Conservation (phyloP, 176 grass and related monocot species). For the Dactylis glomerata region DNA sequence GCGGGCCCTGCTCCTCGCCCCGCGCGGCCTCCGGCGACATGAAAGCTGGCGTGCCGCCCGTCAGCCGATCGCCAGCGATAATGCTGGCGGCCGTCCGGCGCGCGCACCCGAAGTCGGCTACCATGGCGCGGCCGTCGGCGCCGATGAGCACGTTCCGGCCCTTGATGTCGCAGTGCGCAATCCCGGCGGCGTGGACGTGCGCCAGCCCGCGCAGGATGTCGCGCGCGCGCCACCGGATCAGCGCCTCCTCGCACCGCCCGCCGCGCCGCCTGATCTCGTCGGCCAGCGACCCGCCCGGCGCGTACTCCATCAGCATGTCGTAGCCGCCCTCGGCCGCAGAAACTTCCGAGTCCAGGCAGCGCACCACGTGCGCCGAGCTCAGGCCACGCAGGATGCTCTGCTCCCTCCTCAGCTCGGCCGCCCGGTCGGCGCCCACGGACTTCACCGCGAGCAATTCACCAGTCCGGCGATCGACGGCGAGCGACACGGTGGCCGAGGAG, state of each 20-base stretch:
- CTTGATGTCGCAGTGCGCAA: conserved; percentile 20
- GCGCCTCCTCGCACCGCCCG: conserved; percentile 27
- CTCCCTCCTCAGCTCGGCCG: conserved; percentile 27
- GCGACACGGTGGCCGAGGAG: conserved; percentile 38
- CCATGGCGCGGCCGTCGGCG: too few species aligned
- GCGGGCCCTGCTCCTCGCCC: conserved; percentile 37
- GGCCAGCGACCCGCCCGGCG: conserved; percentile 44
- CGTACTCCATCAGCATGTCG: conserved; percentile 55
- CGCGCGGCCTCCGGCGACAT: conserved; percentile 54
- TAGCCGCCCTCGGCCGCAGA: background rate
- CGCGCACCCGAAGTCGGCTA: conserved; percentile 50
- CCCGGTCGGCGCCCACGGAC: conserved; percentile 19
- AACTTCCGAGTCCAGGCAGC: conserved; percentile 5
- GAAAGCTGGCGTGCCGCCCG: conserved; percentile 35
- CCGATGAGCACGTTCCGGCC: too few species aligned
- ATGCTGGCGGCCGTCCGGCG: background rate
- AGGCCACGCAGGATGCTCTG: conserved; percentile 14
- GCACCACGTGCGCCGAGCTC: conserved; percentile 23
- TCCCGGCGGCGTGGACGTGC: conserved; percentile 30
- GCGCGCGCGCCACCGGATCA: conserved; percentile 13
- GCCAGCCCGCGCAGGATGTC: conserved; percentile 46
- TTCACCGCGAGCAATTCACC: conserved; percentile 39
- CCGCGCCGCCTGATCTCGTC: conserved; percentile 44
- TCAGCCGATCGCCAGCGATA: background rate
- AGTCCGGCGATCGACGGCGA: conserved; percentile 3